These are phyloP conservation scores for Penicillium goetzii DNA, from an alignment of 495 filamentous ascomycete species.

Conservation along the genomic window DNA sequence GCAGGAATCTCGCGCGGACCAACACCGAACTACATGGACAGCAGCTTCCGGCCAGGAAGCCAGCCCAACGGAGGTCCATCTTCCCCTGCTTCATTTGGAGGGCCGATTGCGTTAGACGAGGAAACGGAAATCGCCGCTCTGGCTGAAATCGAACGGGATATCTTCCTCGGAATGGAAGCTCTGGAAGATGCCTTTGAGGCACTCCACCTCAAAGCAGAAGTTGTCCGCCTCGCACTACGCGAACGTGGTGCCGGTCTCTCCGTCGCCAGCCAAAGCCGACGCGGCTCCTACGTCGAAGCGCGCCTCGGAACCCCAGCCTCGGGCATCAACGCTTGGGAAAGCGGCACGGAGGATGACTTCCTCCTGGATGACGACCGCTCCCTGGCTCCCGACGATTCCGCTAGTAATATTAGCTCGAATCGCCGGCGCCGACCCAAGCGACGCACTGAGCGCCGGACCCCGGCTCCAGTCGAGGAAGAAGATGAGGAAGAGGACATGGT, in stretches of 20 bases:
- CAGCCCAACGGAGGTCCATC: conserved; percentile 40
- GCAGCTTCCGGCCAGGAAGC: conserved; percentile 42
- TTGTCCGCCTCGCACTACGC: conserved; percentile 75
- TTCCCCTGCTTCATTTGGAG: conserved; percentile 52
- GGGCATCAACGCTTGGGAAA: conserved; percentile 42
- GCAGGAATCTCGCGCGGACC: conserved; percentile 45
- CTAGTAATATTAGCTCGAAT: conserved; percentile 85
- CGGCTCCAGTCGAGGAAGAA: conserved; percentile 85
- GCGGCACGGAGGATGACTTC: conserved; percentile 64
- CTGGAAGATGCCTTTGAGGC: conserved; percentile 95
- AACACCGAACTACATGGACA: conserved; percentile 45
- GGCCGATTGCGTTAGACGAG: conserved; percentile 85
- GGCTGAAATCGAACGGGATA: conserved; percentile 90
- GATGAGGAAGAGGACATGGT: conserved; percentile 57
- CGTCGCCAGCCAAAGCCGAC: conserved; percentile 73
- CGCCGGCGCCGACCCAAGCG: conserved; percentile 69
- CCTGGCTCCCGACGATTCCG: conserved; percentile 71
- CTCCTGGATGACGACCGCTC: conserved; percentile 61
- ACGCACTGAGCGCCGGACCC: conserved; percentile 75
- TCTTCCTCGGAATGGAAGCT: conserved; percentile 90
- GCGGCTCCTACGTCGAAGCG: conserved; percentile 57
- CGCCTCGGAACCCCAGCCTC: conserved; percentile 61
- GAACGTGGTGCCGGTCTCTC: conserved; percentile 79
- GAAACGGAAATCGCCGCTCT: conserved; percentile 89
- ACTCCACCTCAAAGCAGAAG: conserved; percentile 82